Conservation (phyloP, 1,139 yeast species). For the Blastobotrys malaysiensis region DNA sequence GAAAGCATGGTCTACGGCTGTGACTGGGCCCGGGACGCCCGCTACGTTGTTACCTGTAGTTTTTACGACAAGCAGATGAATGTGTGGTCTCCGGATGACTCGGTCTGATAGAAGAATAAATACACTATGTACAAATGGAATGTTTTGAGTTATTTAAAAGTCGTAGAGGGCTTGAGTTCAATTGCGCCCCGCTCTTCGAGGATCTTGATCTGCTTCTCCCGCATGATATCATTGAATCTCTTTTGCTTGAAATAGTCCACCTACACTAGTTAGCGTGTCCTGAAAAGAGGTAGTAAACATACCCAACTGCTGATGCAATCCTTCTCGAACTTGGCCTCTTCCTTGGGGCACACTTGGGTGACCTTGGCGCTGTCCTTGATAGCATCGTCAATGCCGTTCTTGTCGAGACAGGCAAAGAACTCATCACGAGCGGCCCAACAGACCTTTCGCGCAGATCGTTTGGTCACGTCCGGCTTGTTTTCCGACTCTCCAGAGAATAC, state of each 20-base stretch:
- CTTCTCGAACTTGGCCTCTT: conserved; percentile 44
- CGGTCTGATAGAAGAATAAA: background rate
- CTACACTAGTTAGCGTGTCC: conserved; percentile 13
- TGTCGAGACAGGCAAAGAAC: conserved; percentile 55
- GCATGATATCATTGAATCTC: conserved; percentile 52
- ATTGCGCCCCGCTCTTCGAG: conserved; percentile 49
- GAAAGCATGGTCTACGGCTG: conserved; percentile 95
- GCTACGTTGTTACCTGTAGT: conserved; percentile 67
- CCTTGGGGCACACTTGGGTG: conserved; percentile 38
- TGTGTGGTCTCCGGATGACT: conserved; percentile 45
- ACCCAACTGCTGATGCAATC: conserved; percentile 67
- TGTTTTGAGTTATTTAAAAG: conserved; percentile 16
- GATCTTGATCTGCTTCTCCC: conserved; percentile 47
- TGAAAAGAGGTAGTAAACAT: conserved; percentile 7
- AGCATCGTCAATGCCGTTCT: conserved; percentile 44
- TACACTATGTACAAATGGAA: background rate
- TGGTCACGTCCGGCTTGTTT: conserved; percentile 39
- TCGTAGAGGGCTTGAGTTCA: conserved; percentile 20
- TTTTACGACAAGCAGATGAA: conserved; percentile 84
- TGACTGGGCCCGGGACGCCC: conserved; percentile 60
- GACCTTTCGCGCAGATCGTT: conserved; percentile 45
- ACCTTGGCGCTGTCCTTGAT: conserved; percentile 28
- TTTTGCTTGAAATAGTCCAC: conserved; percentile 60
- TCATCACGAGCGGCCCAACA: conserved; percentile 69
- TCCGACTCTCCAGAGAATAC: conserved; percentile 11